A percentile compares a stretch with the other conserved stretches of the same genome.
Evolutionary conservation across 2,329 filamentous ascomycete genomes (phyloP).

Genomic region (Trichoderma aggressivum): DNA sequence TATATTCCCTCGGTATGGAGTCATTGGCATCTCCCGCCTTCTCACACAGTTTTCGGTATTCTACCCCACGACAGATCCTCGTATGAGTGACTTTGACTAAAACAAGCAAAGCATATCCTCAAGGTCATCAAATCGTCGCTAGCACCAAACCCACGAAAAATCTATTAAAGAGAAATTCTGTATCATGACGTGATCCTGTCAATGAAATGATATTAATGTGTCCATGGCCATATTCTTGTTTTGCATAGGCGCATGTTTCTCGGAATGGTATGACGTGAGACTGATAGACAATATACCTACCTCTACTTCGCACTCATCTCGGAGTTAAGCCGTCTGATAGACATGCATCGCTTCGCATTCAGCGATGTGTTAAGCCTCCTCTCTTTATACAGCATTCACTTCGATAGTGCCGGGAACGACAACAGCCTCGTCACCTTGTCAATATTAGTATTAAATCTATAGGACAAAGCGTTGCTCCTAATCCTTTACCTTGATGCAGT

Average conservation of each 20-base stretch:
- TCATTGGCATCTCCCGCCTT: not conserved
- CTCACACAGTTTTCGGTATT: not conserved
- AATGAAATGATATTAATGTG: not conserved
- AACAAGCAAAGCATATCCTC: not conserved
- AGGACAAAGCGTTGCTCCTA: not conserved
- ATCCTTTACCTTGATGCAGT: constrained; percentile 6
- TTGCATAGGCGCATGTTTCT: not conserved
- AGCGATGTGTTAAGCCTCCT: not conserved
- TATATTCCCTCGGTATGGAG: not conserved
- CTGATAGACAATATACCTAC: not conserved
- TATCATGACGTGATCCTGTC: not conserved
- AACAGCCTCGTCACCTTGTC: not conserved
- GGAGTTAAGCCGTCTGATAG: not conserved
- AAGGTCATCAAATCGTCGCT: not conserved
- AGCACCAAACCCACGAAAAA: not conserved
- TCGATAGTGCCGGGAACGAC: no score
- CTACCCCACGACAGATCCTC: not conserved
- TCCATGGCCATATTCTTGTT: not conserved
- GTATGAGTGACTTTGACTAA: not conserved
- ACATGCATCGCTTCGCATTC: not conserved
- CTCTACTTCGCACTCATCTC: not conserved
- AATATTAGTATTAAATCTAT: not conserved
- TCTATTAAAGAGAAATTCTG: not conserved
- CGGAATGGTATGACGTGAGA: not conserved
- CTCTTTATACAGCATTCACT: not conserved